Percentiles rank a stretch among this genome's conserved stretches.
phyloP scores from a whole-genome alignment of 1,284 basidiomycete genomes.

The Marasmius oreades region DNA sequence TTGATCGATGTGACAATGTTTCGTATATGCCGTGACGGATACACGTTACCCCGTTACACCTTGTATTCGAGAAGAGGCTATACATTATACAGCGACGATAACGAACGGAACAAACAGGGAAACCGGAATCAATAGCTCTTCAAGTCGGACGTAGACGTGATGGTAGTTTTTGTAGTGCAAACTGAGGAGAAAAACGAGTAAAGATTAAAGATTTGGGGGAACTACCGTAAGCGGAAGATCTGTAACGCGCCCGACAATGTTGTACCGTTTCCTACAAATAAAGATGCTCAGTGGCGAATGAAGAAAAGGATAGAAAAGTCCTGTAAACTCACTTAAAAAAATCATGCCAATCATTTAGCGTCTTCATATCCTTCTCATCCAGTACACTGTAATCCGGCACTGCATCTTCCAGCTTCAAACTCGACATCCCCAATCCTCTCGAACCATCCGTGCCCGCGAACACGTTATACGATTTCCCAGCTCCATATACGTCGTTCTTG shows the following conservation, averaged over 20 bases:
- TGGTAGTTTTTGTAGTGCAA: not conserved
- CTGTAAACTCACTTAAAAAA: conserved; percentile 51
- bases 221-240: conserved; percentile 10
- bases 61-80: no score
- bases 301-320: not conserved
- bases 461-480: conserved; percentile 64
- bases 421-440: conserved; percentile 80
- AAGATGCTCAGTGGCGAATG: not conserved
- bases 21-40: no score
- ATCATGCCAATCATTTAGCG: conserved; percentile 86
- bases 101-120: no score
- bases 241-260: conserved; percentile 58
- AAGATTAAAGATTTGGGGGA: not conserved
- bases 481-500: conserved; percentile 81
- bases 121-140: no score
- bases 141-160: no score
- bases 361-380: conserved; percentile 74
- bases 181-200: not conserved
- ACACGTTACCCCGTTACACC: no score
- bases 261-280: conserved; percentile 70
- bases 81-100: no score
- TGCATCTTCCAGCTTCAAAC: conserved; percentile 85
- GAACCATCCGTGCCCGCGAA: conserved; percentile 92
- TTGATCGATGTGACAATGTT: no score
- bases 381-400: conserved; percentile 84